Percentiles rank a stretch among this genome's conserved stretches.
Evolutionary conservation across 768 basidiomycete species (phyloP).

Genomic region (Chiua virens): DNA sequence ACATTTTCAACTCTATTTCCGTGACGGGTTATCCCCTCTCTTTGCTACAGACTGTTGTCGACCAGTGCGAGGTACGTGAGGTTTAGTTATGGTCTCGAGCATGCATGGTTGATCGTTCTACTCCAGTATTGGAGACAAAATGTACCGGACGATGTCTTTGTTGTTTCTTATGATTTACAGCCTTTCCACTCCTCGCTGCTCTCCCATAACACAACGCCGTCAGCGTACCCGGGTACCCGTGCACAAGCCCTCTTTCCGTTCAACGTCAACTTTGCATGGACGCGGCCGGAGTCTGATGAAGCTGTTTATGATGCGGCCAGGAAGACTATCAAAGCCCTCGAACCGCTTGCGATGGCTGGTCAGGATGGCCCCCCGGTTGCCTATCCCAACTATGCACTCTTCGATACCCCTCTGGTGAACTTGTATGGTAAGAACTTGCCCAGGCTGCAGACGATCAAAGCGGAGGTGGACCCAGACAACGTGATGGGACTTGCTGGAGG

Average conservation of each 20-base stretch:
- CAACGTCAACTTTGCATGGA: conserved; percentile 40
- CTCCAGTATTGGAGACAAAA: too few relatives aligned
- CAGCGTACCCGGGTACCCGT: conserved; percentile 45
- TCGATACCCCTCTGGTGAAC: conserved; percentile 44
- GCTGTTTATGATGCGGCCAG: conserved; percentile 36
- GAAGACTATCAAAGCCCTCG: conserved; percentile 39
- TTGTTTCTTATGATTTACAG: conserved; percentile 37
- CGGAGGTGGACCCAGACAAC: conserved; percentile 48
- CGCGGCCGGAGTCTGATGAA: neutral
- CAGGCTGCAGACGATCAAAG: conserved; percentile 42
- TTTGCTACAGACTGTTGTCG: too few relatives aligned
- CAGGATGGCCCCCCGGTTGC: conserved; percentile 43
- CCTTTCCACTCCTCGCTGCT: conserved; percentile 49
- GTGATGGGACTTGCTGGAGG: conserved; percentile 66
- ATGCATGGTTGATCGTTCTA: too few relatives aligned
- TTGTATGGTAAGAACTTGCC: conserved; percentile 47
- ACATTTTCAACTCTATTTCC: conserved; percentile 3
- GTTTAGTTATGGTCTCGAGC: too few relatives aligned
- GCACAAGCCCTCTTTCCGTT: conserved; percentile 38
- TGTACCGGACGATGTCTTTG: too few relatives aligned
- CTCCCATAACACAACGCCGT: conserved; percentile 28
- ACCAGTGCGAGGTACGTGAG: too few relatives aligned
- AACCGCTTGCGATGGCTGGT: conserved; percentile 36
- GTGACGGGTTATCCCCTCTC: too few relatives aligned
- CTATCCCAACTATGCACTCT: conserved; percentile 63